Conservation (phyloP, 2,329 filamentous ascomycete species). For the Dothistroma pini region DNA sequence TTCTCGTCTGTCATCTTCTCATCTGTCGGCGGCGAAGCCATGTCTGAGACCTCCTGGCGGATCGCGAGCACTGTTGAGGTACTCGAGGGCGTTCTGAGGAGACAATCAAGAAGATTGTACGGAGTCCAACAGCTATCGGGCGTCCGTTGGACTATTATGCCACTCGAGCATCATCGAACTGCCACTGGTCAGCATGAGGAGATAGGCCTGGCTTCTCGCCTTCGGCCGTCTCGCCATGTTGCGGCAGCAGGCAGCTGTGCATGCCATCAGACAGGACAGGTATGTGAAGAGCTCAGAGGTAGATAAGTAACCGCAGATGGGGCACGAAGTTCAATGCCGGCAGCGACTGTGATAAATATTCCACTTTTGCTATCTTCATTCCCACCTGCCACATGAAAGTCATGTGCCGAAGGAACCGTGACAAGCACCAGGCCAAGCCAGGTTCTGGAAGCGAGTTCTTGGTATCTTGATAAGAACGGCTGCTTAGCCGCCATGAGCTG, state of each 20-base stretch:
- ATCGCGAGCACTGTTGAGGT: neutral
- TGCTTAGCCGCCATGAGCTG: too few species aligned
- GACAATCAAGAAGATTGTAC: neutral
- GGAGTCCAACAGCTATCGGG: too few species aligned
- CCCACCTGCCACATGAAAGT: neutral
- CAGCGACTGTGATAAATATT: neutral
- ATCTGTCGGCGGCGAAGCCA: neutral
- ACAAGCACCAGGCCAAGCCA: neutral
- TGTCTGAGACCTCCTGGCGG: neutral
- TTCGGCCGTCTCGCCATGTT: neutral
- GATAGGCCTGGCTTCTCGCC: neutral
- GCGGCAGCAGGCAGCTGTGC: neutral
- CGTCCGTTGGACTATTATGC: neutral
- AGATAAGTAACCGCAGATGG: neutral
- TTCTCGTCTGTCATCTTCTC: slow-evolving; percentile 8
- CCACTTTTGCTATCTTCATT: neutral
- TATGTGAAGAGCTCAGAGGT: neutral
- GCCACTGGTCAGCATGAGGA: neutral
- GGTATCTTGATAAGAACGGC: too few species aligned
- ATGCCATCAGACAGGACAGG: neutral
- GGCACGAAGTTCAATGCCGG: neutral
- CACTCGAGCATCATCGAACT: neutral
- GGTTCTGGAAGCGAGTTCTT: too few species aligned
- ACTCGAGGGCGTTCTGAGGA: neutral
- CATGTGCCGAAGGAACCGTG: neutral